Evolutionary conservation across 2,329 filamentous ascomycete genomes (phyloP).

Genomic region (Podosphaera fusca): DNA sequence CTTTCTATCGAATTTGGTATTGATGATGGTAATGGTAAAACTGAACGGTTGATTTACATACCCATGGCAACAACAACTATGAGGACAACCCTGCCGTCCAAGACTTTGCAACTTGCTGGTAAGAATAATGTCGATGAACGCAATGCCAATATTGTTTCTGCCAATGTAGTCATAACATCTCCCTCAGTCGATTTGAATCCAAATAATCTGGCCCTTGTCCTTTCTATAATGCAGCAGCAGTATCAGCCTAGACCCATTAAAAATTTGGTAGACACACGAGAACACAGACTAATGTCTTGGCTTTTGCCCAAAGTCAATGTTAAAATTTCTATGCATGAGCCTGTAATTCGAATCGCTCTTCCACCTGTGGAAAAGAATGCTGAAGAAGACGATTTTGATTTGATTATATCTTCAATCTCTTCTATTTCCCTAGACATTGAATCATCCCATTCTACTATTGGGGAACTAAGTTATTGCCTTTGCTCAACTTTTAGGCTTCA

Average conservation of each 20-base stretch:
- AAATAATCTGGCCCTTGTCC: constrained; percentile 65
- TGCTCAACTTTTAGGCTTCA: constrained; percentile 62
- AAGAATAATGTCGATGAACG: constrained; percentile 55
- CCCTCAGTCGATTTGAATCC: constrained; percentile 86
- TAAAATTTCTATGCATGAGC: constrained; percentile 92
- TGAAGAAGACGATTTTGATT: constrained; percentile 64
- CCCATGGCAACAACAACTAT: constrained; percentile 94
- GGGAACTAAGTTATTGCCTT: constrained; percentile 69
- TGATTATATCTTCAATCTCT: constrained; percentile 87
- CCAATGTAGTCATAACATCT: constrained; percentile 88
- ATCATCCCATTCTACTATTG: constrained; percentile 74
- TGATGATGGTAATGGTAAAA: constrained; percentile 68
- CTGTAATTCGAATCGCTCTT: constrained; percentile 71
- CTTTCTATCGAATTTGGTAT: constrained; percentile 81
- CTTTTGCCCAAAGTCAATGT: constrained; percentile 81
- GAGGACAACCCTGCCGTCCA: constrained; percentile 81
- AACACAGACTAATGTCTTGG: constrained; percentile 58
- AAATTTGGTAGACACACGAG: constrained; percentile 24
- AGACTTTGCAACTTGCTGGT: constrained; percentile 62
- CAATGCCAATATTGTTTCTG: constrained; percentile 63
- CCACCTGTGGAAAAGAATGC: constrained; percentile 46
- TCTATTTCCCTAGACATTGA: constrained; percentile 84
- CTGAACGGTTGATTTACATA: constrained; percentile 73
- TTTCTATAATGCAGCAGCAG: constrained; percentile 41
- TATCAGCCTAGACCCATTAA: constrained; percentile 28